Evolutionary conservation across 495 filamentous ascomycete species (phyloP), one percentile per base, ranked within the genome.

Genomic region (Penicillium argentinense): DNA sequence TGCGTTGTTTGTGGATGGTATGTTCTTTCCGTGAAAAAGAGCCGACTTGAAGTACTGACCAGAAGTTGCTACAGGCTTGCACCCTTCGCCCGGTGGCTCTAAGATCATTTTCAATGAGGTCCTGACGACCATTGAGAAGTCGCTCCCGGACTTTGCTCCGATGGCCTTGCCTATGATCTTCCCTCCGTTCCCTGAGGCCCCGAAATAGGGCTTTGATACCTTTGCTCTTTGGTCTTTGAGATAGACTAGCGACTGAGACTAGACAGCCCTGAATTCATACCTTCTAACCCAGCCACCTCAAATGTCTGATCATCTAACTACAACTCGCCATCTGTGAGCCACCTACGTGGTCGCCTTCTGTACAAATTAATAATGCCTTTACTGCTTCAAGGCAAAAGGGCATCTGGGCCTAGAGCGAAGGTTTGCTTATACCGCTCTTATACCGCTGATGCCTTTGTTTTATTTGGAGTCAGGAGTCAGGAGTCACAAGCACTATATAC

Each of bases 31-130:
- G 17, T 24, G 8, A 18, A 14, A 45, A 11, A 23, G 18, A n/a
- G n/a, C n/a, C n/a, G n/a, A n/a, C n/a, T n/a, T n/a, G n/a, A 39
- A 14, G 7, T 47, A 34, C 43, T 53, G 23, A 60, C 54, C 23
- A 22, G 2, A 33, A 14, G 17, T 27, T 22, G 34, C 9, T 53
- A 17, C 36, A 86, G 83, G 83, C 7, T 64, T 88, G 39, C 85
- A 88, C 67, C 78, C 88, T 45, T 75, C 71, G n/a, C 72, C 80
- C 2, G 59, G 65, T 38, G 85, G 77, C 24, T 87, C 87, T 51
- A 63, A 71, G 29, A 58, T 87, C 37, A 64, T 86, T 18, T 86
- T 71, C 50, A 66, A 78, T 6, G 71, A 78, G 49, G 42, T 85
- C 13, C 74, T 79, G 64, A 66, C 76, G 45, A 50, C 68, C 3